A percentile compares a stretch with the other conserved stretches of the same genome.
Evolutionary conservation across 1,139 yeast species (phyloP).

Genomic region (Magnusiomyces tetraspermus): DNA sequence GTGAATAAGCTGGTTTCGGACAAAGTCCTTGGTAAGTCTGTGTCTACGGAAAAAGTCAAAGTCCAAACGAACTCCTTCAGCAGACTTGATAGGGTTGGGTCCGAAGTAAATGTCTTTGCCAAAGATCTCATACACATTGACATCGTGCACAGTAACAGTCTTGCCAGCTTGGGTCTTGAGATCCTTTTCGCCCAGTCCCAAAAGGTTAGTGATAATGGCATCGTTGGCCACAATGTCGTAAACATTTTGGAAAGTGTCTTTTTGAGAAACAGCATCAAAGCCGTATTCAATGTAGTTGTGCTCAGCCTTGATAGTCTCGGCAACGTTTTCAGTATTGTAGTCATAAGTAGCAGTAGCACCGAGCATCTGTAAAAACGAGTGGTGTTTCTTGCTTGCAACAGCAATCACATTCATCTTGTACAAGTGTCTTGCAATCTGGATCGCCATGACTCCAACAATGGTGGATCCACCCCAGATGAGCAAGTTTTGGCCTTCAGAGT

Average conservation of each 20-base stretch:
- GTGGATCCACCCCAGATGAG: constrained; percentile 59
- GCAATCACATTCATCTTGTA: constrained; percentile 47
- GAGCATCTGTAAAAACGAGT: constrained; percentile 35
- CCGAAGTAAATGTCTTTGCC: background rate
- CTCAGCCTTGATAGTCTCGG: constrained; percentile 40
- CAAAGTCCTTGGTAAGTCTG: background rate
- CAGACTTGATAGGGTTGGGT: background rate
- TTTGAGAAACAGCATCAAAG: constrained; percentile 46
- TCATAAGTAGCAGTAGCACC: constrained; percentile 59
- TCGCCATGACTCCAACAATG: constrained; percentile 48
- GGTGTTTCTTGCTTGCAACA: constrained; percentile 43
- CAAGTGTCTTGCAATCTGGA: constrained; percentile 42
- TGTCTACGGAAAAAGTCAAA: background rate
- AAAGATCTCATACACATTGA: background rate
- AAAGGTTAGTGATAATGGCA: background rate
- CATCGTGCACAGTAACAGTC: background rate
- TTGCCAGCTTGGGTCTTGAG: background rate
- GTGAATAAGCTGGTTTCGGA: constrained; percentile 1
- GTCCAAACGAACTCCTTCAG: constrained; percentile 1
- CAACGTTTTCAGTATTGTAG: constrained; percentile 47
- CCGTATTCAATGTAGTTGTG: constrained; percentile 41
- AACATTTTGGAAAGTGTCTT: constrained; percentile 1
- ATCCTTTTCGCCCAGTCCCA: background rate
- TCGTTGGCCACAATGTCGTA: constrained; percentile 1
- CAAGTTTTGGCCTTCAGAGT: constrained; percentile 24